phyloP scores from a whole-genome alignment of 2,329 filamentous ascomycete genomes.

The Exophiala spinifera region DNA sequence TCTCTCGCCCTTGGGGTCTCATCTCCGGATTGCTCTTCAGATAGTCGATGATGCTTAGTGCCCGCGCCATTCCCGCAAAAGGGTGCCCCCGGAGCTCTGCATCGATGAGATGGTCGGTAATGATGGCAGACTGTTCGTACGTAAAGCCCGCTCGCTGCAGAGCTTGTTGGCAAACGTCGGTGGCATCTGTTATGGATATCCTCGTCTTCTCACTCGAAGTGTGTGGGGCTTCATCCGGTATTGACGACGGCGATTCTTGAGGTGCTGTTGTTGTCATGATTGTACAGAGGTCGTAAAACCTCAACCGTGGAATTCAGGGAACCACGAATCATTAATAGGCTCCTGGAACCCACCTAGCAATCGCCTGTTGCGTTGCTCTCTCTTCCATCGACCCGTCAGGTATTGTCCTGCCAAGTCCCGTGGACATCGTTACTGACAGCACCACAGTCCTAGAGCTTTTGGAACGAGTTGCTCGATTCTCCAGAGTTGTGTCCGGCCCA shows the following conservation, averaged over 20 bases:
- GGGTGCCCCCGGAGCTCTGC: conserved; percentile 11
- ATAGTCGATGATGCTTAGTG: conserved; percentile 12
- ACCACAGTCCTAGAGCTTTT: too few relatives aligned
- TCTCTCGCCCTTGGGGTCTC: not conserved
- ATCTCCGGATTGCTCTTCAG: not conserved
- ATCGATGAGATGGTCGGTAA: conserved; percentile 15
- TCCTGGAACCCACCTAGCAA: too few relatives aligned
- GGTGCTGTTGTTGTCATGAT: too few relatives aligned
- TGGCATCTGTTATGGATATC: conserved; percentile 4
- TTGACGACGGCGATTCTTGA: not conserved
- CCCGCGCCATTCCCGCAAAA: conserved; percentile 11
- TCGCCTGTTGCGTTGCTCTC: too few relatives aligned
- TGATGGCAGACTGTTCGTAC: conserved; percentile 5
- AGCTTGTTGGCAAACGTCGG: conserved; percentile 3
- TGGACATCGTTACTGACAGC: too few relatives aligned
- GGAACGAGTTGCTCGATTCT: too few relatives aligned
- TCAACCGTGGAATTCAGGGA: too few relatives aligned
- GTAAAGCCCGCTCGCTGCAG: conserved; percentile 8
- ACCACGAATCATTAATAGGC: too few relatives aligned
- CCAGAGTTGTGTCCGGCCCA: too few relatives aligned
- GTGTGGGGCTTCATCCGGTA: not conserved
- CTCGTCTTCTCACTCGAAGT: not conserved
- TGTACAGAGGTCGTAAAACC: too few relatives aligned
- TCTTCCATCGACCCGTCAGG: too few relatives aligned
- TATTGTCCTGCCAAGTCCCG: too few relatives aligned